These are phyloP conservation scores for Phytopythium delawarense DNA, from an alignment of 352 stramenopile genomes.

Conservation along the genomic window DNA sequence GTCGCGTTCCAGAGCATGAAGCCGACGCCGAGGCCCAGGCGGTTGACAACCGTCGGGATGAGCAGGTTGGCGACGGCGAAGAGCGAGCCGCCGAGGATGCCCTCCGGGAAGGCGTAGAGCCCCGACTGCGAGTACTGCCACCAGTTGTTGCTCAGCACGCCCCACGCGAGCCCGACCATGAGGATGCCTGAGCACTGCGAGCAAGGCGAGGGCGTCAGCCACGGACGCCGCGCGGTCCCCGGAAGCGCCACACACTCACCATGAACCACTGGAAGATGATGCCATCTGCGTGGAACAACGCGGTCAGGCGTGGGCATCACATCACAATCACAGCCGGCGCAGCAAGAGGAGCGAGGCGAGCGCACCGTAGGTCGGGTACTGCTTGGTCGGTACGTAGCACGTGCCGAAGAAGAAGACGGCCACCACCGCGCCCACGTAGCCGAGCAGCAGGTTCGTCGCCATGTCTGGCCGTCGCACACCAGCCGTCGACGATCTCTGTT, in stretches of 20 bases:
- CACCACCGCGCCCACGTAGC: conserved; percentile 57
- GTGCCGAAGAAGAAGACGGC: conserved; percentile 84
- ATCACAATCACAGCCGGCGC: background rate
- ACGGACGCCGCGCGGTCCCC: too few relatives aligned
- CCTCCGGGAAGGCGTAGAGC: conserved; percentile 77
- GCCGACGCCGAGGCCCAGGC: conserved; percentile 65
- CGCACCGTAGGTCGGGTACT: conserved; percentile 77
- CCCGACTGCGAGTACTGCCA: conserved; percentile 62
- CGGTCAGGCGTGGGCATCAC: background rate
- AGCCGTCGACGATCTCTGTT: too few relatives aligned
- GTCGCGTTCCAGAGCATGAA: conserved; percentile 88
- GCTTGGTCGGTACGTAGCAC: conserved; percentile 81
- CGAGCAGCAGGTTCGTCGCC: conserved; percentile 33
- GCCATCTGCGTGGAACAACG: conserved; percentile 35
- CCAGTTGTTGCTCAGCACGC: conserved; percentile 80
- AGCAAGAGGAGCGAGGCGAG: background rate
- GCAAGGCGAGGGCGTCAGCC: conserved; percentile 10
- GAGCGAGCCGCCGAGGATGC: conserved; percentile 66
- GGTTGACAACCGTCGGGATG: conserved; percentile 86
- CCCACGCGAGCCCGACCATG: conserved; percentile 73
- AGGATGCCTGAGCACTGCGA: conserved; percentile 79
- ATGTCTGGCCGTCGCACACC: conserved; percentile 8
- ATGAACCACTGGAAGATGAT: conserved; percentile 91
- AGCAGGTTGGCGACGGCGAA: conserved; percentile 81
- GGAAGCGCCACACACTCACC: conserved; percentile 22